A percentile compares a stretch with the other conserved stretches of the same genome.
phyloP scores from a whole-genome alignment of 1,139 yeast genomes.

The Tardiomyces digboiensis region DNA sequence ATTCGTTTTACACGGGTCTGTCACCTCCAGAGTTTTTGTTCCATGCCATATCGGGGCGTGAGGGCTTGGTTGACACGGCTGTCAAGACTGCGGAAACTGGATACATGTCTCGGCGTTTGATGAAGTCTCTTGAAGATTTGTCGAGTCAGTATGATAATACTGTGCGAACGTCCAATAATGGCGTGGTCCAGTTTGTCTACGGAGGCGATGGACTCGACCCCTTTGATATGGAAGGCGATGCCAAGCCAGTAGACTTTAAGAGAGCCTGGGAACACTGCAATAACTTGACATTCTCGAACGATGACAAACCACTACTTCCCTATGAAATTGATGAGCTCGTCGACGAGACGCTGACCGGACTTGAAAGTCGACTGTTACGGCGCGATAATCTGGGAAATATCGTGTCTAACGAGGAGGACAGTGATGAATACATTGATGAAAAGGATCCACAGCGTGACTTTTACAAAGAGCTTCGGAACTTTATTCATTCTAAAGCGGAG shows the following conservation, averaged over 20 bases:
- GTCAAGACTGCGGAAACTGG: conserved; percentile 99
- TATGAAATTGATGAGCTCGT: conserved; percentile 73
- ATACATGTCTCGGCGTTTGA: conserved; percentile 97
- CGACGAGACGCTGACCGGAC: conserved; percentile 47
- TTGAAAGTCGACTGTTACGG: conserved; percentile 51
- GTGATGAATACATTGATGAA: conserved; percentile 51
- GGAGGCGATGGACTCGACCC: conserved; percentile 99
- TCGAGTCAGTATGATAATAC: conserved; percentile 99
- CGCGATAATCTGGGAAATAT: conserved; percentile 68
- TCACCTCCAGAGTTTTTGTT: conserved; percentile 99
- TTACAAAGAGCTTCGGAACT: conserved; percentile 31
- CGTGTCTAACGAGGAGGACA: conserved; percentile 26
- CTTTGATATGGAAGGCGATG: conserved; percentile 83
- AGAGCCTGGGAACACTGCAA: conserved; percentile 94
- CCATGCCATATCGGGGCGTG: conserved; percentile 99
- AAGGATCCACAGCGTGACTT: conserved; percentile 80
- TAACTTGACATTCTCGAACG: conserved; percentile 54
- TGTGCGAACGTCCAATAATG: conserved; percentile 95
- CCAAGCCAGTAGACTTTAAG: conserved; percentile 84
- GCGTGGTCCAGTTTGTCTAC: conserved; percentile 88
- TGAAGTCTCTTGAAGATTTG: conserved; percentile 96
- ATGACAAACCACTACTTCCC: conserved; percentile 57
- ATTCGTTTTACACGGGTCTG: conserved; percentile 92
- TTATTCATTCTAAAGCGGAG: conserved; percentile 39
- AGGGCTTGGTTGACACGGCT: conserved; percentile 98